Evolutionary conservation across 306 rosid species (phyloP).

Genomic region (Lotus japonicus): DNA sequence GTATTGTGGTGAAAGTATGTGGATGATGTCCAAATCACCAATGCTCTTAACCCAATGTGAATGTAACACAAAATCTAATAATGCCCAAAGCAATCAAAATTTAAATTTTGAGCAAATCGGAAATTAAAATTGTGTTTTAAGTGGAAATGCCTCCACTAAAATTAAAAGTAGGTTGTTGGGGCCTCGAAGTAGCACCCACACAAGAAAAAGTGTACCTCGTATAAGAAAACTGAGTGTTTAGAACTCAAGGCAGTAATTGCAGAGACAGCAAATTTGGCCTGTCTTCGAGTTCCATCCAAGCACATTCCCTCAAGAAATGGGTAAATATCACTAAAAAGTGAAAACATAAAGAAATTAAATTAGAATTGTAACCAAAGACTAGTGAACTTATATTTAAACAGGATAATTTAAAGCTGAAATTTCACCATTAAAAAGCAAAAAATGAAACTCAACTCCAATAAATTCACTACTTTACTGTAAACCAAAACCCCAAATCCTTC

Average conservation of each 20-base stretch:
- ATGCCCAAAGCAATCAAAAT: slow-evolving; percentile 3
- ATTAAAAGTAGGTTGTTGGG: not conserved
- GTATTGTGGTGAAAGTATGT: no score
- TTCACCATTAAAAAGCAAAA: slow-evolving; percentile 6
- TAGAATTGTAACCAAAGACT: slow-evolving; percentile 4
- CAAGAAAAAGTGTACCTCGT: slow-evolving; percentile 47
- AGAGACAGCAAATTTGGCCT: slow-evolving; percentile 70
- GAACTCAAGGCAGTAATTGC: slow-evolving; percentile 63
- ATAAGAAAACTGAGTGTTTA: slow-evolving; percentile 44
- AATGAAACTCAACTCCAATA: not conserved
- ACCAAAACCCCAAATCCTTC: not conserved
- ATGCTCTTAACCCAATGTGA: no score
- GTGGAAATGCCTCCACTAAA: not conserved
- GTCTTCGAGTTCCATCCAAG: slow-evolving; percentile 66
- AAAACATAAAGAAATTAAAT: slow-evolving; percentile 4
- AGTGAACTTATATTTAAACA: not conserved
- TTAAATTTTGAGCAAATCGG: not conserved
- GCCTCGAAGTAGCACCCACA: not conserved
- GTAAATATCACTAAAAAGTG: slow-evolving; percentile 53
- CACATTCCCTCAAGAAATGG: slow-evolving; percentile 60
- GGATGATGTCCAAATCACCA: no score
- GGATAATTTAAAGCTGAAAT: not conserved
- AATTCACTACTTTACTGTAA: not conserved
- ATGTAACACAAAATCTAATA: no score
- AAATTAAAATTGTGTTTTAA: not conserved